Evolutionary conservation across 1,284 basidiomycete species (phyloP).

Genomic region (Trametes polyzona): DNA sequence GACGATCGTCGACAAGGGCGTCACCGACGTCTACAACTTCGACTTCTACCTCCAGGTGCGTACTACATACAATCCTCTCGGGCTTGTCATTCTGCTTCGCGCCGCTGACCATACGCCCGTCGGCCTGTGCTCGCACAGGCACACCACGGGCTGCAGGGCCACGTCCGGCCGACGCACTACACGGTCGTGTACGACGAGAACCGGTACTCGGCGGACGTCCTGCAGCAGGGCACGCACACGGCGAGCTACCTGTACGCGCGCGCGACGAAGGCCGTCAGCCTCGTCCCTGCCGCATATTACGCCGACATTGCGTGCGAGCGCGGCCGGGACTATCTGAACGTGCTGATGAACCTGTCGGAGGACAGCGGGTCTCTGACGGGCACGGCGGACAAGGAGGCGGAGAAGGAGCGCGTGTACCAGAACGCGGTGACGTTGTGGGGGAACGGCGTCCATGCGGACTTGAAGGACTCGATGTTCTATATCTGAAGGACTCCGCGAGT

Average conservation of each 20-base stretch:
- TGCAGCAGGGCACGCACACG: slow-evolving; percentile 70
- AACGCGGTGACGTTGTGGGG: slow-evolving; percentile 64
- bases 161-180: slow-evolving; percentile 73
- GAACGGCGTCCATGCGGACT: slow-evolving; percentile 58
- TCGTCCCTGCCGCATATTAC: slow-evolving; percentile 77
- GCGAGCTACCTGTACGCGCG: slow-evolving; percentile 72
- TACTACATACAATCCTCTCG: background rate
- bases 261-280: slow-evolving; percentile 77
- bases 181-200: slow-evolving; percentile 77
- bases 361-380: slow-evolving; percentile 31
- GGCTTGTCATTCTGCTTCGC: too few relatives aligned
- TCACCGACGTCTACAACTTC: slow-evolving; percentile 72
- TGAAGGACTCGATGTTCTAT: slow-evolving; percentile 74
- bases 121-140: slow-evolving; percentile 42
- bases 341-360: slow-evolving; percentile 55
- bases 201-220: slow-evolving; percentile 60
- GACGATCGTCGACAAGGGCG: slow-evolving; percentile 74
- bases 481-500: slow-evolving; percentile 45
- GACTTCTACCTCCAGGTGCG: slow-evolving; percentile 75
- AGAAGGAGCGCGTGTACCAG: slow-evolving; percentile 50
- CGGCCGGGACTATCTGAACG: slow-evolving; percentile 70
- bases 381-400: slow-evolving; percentile 39
- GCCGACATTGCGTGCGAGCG: slow-evolving; percentile 79
- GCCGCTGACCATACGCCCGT: background rate
- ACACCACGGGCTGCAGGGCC: slow-evolving; percentile 69